Percentiles rank a stretch among this genome's conserved stretches.
Evolutionary conservation across 2,329 filamentous ascomycete species (phyloP).

Genomic region (Fusarium bactridioides): DNA sequence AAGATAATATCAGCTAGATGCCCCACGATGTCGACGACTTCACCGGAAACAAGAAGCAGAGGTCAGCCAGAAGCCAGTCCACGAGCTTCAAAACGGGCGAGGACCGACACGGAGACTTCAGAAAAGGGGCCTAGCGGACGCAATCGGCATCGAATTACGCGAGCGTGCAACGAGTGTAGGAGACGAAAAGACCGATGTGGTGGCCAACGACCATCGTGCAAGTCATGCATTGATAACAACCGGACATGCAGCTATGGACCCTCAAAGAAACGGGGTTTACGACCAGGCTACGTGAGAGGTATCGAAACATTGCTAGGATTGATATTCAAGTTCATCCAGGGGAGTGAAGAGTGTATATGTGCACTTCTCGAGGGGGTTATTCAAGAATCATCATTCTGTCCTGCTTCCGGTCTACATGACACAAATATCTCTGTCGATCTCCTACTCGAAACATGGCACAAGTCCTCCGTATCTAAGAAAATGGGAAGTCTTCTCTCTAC

Average conservation of each 20-base stretch:
- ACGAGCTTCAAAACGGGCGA: not conserved
- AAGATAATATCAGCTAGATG: not conserved
- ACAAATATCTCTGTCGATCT: not conserved
- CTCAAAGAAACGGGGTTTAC: not conserved
- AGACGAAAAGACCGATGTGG: constrained; percentile 1
- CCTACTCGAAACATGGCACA: constrained; percentile 6
- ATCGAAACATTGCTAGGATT: not conserved
- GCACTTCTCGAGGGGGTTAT: not conserved
- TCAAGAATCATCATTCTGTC: fast-evolving
- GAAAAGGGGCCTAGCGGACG: not conserved
- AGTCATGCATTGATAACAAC: not conserved
- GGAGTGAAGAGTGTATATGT: not conserved
- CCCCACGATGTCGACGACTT: not conserved
- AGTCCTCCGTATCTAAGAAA: not conserved
- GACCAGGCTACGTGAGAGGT: constrained; percentile 2
- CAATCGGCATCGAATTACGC: not conserved
- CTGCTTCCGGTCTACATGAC: fast-evolving
- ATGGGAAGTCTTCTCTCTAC: not conserved
- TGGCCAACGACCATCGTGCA: not conserved
- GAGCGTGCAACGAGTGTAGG: constrained; percentile 8
- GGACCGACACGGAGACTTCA: not conserved
- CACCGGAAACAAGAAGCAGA: not conserved
- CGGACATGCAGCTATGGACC: constrained; percentile 4
- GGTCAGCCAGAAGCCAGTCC: not conserved
- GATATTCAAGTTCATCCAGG: not conserved